These are phyloP conservation scores for Populus davidiana DNA, from an alignment of 345 rosid species.

Conservation along the genomic window DNA sequence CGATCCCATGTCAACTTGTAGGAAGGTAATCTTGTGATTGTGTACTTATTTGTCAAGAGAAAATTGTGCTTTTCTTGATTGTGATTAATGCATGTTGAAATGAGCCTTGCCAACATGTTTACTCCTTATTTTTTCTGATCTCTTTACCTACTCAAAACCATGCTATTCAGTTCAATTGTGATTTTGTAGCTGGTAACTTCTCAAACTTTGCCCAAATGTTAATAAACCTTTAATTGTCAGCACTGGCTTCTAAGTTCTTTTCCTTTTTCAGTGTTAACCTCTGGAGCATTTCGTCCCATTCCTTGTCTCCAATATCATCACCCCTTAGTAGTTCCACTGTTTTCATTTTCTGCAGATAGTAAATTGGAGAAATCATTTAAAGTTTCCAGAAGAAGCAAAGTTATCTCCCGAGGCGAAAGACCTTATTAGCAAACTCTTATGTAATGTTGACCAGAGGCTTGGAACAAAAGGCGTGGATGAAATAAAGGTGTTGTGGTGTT, in stretches of 20 bases:
- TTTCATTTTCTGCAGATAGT: slow-evolving; percentile 48
- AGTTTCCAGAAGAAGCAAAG: slow-evolving; percentile 64
- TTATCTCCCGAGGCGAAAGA: slow-evolving; percentile 59
- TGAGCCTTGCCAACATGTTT: neutral
- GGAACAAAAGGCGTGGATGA: slow-evolving; percentile 64
- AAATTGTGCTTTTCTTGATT: neutral
- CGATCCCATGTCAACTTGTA: slow-evolving; percentile 96
- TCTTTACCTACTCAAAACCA: neutral
- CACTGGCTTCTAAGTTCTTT: neutral
- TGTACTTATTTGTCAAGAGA: neutral
- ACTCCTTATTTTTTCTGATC: neutral
- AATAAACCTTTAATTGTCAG: neutral
- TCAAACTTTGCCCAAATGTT: neutral
- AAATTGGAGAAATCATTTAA: slow-evolving; percentile 61
- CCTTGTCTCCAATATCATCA: slow-evolving; percentile 1
- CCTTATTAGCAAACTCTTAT: slow-evolving; percentile 54
- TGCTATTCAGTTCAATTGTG: neutral
- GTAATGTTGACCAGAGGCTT: slow-evolving; percentile 62
- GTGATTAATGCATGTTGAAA: neutral
- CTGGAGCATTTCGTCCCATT: neutral
- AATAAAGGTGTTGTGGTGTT: slow-evolving; percentile 47
- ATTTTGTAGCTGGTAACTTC: neutral
- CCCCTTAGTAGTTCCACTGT: neutral
- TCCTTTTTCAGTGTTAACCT: neutral
- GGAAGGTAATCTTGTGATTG: slow-evolving; percentile 56